These are phyloP conservation scores for Alternaria ventricosa DNA, from an alignment of 2,329 filamentous ascomycete genomes.

Conservation along the genomic window DNA sequence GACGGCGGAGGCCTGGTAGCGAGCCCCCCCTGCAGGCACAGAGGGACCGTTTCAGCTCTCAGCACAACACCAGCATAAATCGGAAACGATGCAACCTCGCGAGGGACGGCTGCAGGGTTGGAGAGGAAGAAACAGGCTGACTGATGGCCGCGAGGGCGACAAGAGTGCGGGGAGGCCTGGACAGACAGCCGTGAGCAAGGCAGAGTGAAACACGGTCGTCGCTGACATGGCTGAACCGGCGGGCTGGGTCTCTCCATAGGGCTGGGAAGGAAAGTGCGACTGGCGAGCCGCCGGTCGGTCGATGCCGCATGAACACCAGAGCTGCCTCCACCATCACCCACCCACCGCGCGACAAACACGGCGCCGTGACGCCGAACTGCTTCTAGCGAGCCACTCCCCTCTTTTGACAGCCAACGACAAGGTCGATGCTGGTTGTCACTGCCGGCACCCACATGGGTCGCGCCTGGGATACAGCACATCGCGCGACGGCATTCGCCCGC, in stretches of 20 bases:
- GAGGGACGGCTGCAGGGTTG: constrained; percentile 8
- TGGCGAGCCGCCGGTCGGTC: constrained; percentile 9
- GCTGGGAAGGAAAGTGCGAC: constrained; percentile 20
- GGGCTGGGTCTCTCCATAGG: constrained; percentile 21
- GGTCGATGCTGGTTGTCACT: constrained; percentile 2
- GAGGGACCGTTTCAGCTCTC: constrained; percentile 7
- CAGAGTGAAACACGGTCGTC: constrained; percentile 29
- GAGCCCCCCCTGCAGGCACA: constrained; percentile 1
- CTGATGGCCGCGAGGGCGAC: constrained; percentile 19
- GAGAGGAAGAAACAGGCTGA: constrained; percentile 13
- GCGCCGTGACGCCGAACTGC: background rate
- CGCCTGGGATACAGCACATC: background rate
- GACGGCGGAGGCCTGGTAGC: constrained; percentile 3
- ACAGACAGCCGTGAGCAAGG: constrained; percentile 9
- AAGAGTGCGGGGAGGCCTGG: constrained; percentile 22
- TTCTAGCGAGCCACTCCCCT: constrained; percentile 2
- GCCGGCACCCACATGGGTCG: constrained; percentile 4
- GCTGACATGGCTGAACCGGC: constrained; percentile 34
- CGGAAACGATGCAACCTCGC: constrained; percentile 16
- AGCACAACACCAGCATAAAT: constrained; percentile 7
- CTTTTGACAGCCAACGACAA: constrained; percentile 1
- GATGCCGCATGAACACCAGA: constrained; percentile 17
- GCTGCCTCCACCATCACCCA: background rate
- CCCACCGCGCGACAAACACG: constrained; percentile 2
- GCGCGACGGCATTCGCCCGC: constrained; percentile 10